Evolutionary conservation across 2,329 filamentous ascomycete genomes (phyloP).

Genomic region (Monilinia vaccinii-corymbosi): DNA sequence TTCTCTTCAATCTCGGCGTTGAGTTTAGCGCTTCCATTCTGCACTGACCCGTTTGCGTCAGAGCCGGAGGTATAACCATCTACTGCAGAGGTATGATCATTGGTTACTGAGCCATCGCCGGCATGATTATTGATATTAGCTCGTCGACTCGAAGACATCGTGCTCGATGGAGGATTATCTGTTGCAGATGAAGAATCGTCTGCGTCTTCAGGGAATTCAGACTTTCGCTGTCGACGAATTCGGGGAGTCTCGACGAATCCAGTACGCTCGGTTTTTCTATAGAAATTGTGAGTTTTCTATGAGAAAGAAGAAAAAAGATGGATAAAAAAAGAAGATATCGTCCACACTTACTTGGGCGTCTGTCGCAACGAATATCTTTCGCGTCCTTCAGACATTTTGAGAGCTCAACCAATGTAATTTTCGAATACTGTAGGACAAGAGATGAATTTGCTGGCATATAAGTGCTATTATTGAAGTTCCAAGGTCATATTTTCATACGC

Average conservation of each 20-base stretch:
- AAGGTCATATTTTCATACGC: neutral
- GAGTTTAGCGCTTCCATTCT: conserved; percentile 9
- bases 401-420: neutral
- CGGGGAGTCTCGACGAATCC: conserved; percentile 44
- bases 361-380: conserved; percentile 29
- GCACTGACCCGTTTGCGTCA: conserved; percentile 6
- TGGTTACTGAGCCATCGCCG: conserved; percentile 10
- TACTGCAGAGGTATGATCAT: conserved; percentile 7
- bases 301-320: neutral
- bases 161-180: conserved; percentile 19
- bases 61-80: conserved; percentile 10
- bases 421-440: no score
- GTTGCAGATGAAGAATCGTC: conserved; percentile 30
- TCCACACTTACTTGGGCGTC: conserved; percentile 26
- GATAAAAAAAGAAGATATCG: neutral
- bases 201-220: conserved; percentile 25
- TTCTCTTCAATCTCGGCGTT: conserved; percentile 10
- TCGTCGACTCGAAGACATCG: conserved; percentile 18
- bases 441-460: no score
- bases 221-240: conserved; percentile 34
- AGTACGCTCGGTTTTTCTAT: conserved; percentile 41
- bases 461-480: neutral
- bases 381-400: conserved; percentile 28
- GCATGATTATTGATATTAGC: conserved; percentile 18
- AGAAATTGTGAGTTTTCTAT: conserved; percentile 6